Conservation (phyloP, 371 early-diverging fungal genomes). For the Haplosporangium sp. region DNA sequence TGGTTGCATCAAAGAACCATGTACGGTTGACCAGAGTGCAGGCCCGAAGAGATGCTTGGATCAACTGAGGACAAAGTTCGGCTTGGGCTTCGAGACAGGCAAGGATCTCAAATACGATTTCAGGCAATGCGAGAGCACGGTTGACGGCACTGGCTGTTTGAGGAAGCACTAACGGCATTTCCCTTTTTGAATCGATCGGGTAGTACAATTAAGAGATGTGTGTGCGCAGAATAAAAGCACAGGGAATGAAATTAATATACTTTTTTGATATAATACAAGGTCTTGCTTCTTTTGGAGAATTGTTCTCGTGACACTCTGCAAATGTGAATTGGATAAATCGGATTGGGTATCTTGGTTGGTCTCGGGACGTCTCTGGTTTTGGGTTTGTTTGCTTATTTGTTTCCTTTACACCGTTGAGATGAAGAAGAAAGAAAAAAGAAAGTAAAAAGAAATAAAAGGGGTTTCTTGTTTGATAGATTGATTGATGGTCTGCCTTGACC, state of each 20-base stretch:
- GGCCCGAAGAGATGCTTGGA: constrained; percentile 47
- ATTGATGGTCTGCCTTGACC: too few relatives aligned
- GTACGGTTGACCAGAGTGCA: constrained; percentile 52
- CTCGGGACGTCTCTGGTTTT: neutral
- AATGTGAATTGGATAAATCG: constrained; percentile 5
- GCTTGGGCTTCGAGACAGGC: constrained; percentile 52
- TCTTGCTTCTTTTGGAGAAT: constrained; percentile 12
- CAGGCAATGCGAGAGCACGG: constrained; percentile 52
- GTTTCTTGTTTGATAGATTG: too few relatives aligned
- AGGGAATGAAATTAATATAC: neutral
- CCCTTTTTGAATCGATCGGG: constrained; percentile 4
- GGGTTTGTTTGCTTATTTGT: neutral
- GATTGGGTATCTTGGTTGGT: too few relatives aligned
- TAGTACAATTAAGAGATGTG: neutral
- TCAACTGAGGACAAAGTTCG: constrained; percentile 34
- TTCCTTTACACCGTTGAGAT: neutral
- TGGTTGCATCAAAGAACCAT: constrained; percentile 54
- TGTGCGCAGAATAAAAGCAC: neutral
- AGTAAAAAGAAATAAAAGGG: too few relatives aligned
- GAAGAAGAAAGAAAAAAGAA: too few relatives aligned
- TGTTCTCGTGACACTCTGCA: constrained; percentile 25
- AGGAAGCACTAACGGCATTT: constrained; percentile 16
- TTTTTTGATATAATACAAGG: neutral
- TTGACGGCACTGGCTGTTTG: constrained; percentile 25
- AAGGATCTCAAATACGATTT: constrained; percentile 53